Evolutionary conservation across 805 yeast species (phyloP), one percentile per base, ranked within the genome.

Genomic region (Phaffomyces opuntiae): DNA sequence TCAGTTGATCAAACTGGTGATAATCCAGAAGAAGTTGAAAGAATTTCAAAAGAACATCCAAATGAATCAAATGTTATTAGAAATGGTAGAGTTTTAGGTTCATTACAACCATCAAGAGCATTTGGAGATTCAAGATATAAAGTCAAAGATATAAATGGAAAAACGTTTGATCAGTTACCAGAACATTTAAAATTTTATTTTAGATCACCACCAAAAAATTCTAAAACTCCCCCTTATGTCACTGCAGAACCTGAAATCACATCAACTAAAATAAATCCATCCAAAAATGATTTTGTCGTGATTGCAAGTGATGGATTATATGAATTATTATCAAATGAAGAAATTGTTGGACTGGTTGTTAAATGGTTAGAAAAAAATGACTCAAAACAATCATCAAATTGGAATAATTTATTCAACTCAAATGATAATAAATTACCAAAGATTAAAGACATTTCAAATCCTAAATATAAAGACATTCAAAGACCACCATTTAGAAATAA

Each of bases 81-180:
- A 52, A 79, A 87, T 50, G 99, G 98, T 5, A 78, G 99, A 57
- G 86, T 93, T 11, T 73, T 93, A 53, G 99, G 99, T 0, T 80
- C 93, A 11, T 74, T 93, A 51, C 98, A 93, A 65, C 99, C 99
- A 13, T 80, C 96, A 0, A 74, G 99, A 57, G 96, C 98, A 1
- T 93, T 93, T 70, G 99, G 99, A 40, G 99, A 93, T 64, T 95
- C 96, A 48, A 77, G 96, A 50, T 93, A 88, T 62, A 93, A 93
- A 61, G 75, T 95, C 72, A 78, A 89, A 31, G 70, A 72, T 34
- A 49, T 69, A n/a, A 65, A 63, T 44, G 61, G 82, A 55, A 50
- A 66, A 44, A 49, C 67, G 0, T 54, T 68, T 13, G 64, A 62
- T 11, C 79, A 81, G 21, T 75, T 87, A 46, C 97, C 95, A 57